Evolutionary conservation across 2,329 filamentous ascomycete genomes (phyloP), one percentile per base, ranked within the genome.

Genomic region (Aspergillus felis): DNA sequence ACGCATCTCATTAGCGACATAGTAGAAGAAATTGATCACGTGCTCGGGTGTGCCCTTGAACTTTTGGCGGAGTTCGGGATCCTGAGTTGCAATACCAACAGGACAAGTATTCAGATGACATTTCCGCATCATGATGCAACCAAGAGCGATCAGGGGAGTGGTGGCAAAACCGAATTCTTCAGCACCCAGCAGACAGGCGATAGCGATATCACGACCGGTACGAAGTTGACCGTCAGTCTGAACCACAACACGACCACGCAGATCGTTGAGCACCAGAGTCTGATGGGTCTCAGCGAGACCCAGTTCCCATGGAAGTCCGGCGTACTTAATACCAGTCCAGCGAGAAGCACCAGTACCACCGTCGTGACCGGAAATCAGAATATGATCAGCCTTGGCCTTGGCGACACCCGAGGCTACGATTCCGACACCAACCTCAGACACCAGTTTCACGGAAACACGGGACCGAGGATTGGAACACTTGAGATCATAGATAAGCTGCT

Each of bases 21-120:
- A 97, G 80, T 97, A 97, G 80, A 96, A 96, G 82, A 97, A 97
- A 83, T 97, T 97, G 77, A 97, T 97, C 57, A 96, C 92, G 67
- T 97, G 91, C 78, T 97, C 93, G 10, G 93, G 92, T 1, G 91
- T 92, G 61, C 93, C 93, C 65, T 87, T 82, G 76, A 97, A 97
- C 79, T 97, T 97, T 82, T 92, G 90, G 59, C 93, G 86, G 2
- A 97, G 83, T 72, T 93, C 89, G n/a, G 92, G 92, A 68, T 97
- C 92, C 72, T 97, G 93, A 0, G 92, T 96, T 3, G 93, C 93
- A 59, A 97, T 96, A 74, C 93, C 93, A 10, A 97, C 92, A 9
- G 92, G 92, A 78, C 92, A 88, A 2, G 89, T 92, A 71, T 94
- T 95, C 54, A 83, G 68, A 41, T 74, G 72, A 52, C 66, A 77